phyloP scores from a whole-genome alignment of 2,329 filamentous ascomycete genomes.

The Colletotrichum lupini region DNA sequence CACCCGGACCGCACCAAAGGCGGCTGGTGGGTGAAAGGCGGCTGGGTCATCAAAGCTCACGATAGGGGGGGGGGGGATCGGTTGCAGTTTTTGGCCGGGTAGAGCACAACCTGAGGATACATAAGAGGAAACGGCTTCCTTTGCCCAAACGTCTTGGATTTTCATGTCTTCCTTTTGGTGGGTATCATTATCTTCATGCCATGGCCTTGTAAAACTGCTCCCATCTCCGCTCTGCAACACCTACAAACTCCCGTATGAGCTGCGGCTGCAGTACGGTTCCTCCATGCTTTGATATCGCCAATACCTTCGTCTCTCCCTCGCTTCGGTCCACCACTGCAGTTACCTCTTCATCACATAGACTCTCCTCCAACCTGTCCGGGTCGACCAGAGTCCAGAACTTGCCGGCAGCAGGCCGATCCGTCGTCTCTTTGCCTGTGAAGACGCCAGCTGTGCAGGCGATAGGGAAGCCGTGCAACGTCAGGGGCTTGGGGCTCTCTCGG shows the following conservation, averaged over 20 bases:
- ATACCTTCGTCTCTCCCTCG: constrained; percentile 64
- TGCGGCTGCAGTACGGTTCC: constrained; percentile 76
- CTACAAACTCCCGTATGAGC: constrained; percentile 69
- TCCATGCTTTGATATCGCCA: constrained; percentile 85
- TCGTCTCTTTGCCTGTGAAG: constrained; percentile 74
- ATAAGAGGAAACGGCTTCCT: not conserved
- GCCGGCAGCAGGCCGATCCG: constrained; percentile 54
- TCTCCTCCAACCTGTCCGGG: constrained; percentile 91
- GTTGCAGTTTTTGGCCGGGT: not conserved
- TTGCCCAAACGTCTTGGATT: not conserved
- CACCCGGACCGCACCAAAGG: constrained; percentile 6
- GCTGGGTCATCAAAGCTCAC: constrained; percentile 10
- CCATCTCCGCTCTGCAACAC: constrained; percentile 73
- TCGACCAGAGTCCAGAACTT: constrained; percentile 85
- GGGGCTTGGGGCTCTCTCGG: constrained; percentile 60
- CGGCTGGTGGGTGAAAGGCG: not conserved
- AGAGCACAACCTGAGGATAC: not conserved
- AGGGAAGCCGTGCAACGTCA: constrained; percentile 75
- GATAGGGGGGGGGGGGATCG: not conserved
- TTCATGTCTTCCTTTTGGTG: constrained; percentile 26
- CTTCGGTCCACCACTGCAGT: constrained; percentile 80
- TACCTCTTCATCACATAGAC: constrained; percentile 83
- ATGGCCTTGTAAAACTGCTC: constrained; percentile 58
- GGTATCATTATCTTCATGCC: constrained; percentile 47
- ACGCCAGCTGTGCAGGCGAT: constrained; percentile 83